Conservation (phyloP, 345 rosid genomes). For the Rhizophora apiculata region DNA sequence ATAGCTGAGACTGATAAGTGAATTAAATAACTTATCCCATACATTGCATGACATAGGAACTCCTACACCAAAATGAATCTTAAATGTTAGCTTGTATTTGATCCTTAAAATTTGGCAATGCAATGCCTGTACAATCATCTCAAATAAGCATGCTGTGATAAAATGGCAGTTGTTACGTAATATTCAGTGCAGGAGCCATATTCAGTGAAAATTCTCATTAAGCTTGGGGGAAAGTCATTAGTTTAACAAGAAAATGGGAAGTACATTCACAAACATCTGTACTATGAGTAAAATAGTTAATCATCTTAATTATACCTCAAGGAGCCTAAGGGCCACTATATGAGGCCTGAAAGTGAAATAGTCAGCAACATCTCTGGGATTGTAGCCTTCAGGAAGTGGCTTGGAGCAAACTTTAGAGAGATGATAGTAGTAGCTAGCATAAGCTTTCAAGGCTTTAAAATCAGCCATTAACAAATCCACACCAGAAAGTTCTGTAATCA, state of each 20-base stretch:
- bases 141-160: too few species aligned
- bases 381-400: conserved; percentile 86
- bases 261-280: background rate
- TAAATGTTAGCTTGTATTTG: too few species aligned
- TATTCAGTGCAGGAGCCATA: too few species aligned
- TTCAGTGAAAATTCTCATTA: too few species aligned
- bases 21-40: too few species aligned
- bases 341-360: conserved; percentile 92
- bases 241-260: too few species aligned
- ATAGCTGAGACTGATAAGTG: background rate
- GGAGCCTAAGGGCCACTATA: conserved; percentile 71
- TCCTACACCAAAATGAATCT: too few species aligned
- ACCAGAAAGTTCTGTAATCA: conserved; percentile 61
- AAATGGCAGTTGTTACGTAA: too few species aligned
- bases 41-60: too few species aligned
- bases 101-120: too few species aligned
- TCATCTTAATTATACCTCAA: conserved; percentile 55
- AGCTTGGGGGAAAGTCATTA: too few species aligned
- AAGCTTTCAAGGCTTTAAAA: conserved; percentile 82
- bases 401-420: conserved; percentile 72
- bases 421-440: conserved; percentile 57
- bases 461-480: conserved; percentile 90
- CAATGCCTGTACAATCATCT: too few species aligned
- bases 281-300: background rate
- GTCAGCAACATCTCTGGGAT: conserved; percentile 63